Base-by-base conservation (phyloP, 441 rosid genomes). In the Eutrema salsugineum region DNA sequence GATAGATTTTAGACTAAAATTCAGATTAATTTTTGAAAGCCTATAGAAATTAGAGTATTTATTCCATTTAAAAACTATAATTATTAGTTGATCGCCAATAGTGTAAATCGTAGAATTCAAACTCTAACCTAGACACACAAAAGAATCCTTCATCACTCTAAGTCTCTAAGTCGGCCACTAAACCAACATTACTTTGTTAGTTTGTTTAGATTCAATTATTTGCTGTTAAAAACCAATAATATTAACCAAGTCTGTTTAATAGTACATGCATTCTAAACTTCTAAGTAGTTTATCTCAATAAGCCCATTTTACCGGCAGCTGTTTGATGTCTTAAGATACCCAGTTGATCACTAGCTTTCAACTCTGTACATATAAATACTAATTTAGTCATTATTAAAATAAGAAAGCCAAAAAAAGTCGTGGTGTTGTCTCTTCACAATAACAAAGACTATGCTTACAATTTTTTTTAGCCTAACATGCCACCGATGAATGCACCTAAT, bases 401-500 rank as follows among this genome's bases (percentile, higher is more conserved):
- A 17, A 54, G 11, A 17, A 53, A 46, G 11, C 10, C 35, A 50
- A 3, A n/a, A 28, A 47, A 68, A 53, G 70, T 68, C 74, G 59
- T 75, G 74, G 74, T 53, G 59, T 68, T 68, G 78, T 75, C 73
- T 53, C 73, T 75, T 68, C 69, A 61, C 50, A 75, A 63, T 55
- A 76, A 75, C 75, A 70, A 75, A 69, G 66, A 55, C 75, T 68
- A 75, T 53, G 65, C 15, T 69, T 55, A 62, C 15, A 55, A 68
- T 6, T 62, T 44, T 32, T 61, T 33, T 68, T 76, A 76, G 71
- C 66, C 71, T 76, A 76, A 76, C 79, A 76, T 76, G 79, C 79
- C 79, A 76, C 71, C 79, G 75, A 76, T 76, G 75, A 69, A 76
- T 76, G 71, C 66, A 76, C 79, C 79, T 69, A 76, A 69, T 76